Conservation (phyloP, 2,329 filamentous ascomycete species). For the Sporothrix inflata region DNA sequence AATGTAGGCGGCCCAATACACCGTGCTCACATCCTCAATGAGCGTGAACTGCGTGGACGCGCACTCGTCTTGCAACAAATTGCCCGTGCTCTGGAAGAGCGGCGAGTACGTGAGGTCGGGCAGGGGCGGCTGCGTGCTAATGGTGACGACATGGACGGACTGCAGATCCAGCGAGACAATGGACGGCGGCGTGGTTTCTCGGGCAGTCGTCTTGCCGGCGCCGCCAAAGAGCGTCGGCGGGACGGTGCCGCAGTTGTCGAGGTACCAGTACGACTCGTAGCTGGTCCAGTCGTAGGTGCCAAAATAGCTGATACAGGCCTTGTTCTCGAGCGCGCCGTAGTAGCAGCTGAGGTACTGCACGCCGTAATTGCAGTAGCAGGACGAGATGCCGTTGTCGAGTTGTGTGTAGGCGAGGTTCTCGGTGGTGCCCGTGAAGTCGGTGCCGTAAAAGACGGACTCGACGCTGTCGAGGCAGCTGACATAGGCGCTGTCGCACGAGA, state of each 20-base stretch:
- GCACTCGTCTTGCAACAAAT: constrained; percentile 36
- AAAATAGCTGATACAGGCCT: constrained; percentile 31
- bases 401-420: not conserved
- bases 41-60: constrained; percentile 37
- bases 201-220: constrained; percentile 30
- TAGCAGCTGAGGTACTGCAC: constrained; percentile 36
- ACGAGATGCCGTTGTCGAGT: not conserved
- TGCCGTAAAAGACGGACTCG: constrained; percentile 13
- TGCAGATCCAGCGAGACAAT: constrained; percentile 34
- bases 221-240: constrained; percentile 27
- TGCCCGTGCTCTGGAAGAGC: constrained; percentile 34
- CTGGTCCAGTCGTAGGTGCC: constrained; percentile 31
- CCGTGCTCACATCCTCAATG: constrained; percentile 37
- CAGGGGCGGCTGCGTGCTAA: constrained; percentile 18
- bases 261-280: constrained; percentile 33
- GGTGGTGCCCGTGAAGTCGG: not conserved
- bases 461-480: constrained; percentile 31
- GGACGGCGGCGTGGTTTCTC: constrained; percentile 30
- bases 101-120: constrained; percentile 30
- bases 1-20: constrained; percentile 37
- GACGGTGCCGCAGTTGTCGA: constrained; percentile 33
- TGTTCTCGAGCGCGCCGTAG: constrained; percentile 28
- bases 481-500: constrained; percentile 34
- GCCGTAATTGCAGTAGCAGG: constrained; percentile 38
- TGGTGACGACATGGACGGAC: constrained; percentile 34